Percentiles rank a stretch among this genome's conserved stretches.
Evolutionary conservation across 1,139 yeast species (phyloP).

Genomic region (Oligophagozyma castellii): DNA sequence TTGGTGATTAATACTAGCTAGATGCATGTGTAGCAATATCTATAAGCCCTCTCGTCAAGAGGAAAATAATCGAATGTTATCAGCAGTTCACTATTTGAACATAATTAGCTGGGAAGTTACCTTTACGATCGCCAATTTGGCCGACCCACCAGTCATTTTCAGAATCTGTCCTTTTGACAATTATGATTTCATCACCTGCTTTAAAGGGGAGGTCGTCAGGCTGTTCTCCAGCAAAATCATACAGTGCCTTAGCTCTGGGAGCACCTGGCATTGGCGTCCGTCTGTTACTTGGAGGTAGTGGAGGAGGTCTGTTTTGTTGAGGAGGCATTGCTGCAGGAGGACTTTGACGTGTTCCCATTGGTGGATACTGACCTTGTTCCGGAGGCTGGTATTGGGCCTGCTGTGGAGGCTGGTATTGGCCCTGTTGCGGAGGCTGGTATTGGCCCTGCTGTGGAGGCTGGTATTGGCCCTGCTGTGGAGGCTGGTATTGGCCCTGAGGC

Average conservation of each 20-base stretch:
- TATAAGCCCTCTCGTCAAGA: too few species aligned
- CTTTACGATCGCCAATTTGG: slow-evolving; percentile 63
- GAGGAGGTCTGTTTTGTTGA: not conserved
- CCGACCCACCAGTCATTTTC: slow-evolving; percentile 99
- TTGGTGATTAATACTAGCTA: too few species aligned
- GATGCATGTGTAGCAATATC: too few species aligned
- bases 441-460: not conserved
- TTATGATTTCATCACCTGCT: slow-evolving; percentile 90
- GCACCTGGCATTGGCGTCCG: slow-evolving; percentile 11
- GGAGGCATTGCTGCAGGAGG: slow-evolving; percentile 1
- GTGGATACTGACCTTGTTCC: not conserved
- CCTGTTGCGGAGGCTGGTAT: not conserved
- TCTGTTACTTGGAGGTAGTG: slow-evolving; percentile 1
- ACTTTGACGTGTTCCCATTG: not conserved
- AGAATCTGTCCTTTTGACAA: slow-evolving; percentile 72
- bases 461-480: too few species aligned
- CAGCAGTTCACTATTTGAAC: too few species aligned
- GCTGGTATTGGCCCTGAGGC: not conserved
- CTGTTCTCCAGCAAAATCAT: slow-evolving; percentile 64
- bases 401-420: not conserved
- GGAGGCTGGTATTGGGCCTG: not conserved
- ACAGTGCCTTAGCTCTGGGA: slow-evolving; percentile 78
- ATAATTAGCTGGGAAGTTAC: slow-evolving; percentile 95
- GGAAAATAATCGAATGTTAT: too few species aligned
- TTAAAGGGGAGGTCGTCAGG: slow-evolving; percentile 80